These are phyloP conservation scores for Austroboletus niveus DNA, from an alignment of 1,284 basidiomycete species.

Conservation along the genomic window DNA sequence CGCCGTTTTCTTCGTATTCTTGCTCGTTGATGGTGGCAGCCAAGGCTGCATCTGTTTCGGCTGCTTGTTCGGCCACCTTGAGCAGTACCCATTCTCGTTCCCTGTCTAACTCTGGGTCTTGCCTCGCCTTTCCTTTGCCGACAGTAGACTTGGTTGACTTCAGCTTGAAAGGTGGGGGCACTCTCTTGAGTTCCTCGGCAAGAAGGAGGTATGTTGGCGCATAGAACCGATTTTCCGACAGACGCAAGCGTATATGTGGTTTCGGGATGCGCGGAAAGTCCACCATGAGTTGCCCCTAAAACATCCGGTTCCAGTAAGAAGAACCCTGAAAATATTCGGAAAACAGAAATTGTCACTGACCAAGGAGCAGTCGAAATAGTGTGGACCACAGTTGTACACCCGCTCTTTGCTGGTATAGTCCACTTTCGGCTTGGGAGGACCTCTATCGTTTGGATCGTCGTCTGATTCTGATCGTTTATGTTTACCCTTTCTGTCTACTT, in stretches of 20 bases:
- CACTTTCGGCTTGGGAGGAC: slow-evolving; percentile 28
- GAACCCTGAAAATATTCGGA: neutral
- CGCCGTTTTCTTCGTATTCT: slow-evolving; percentile 43
- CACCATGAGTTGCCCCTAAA: slow-evolving; percentile 49
- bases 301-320: neutral
- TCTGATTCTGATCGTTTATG: slow-evolving; percentile 39
- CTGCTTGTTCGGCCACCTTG: slow-evolving; percentile 13
- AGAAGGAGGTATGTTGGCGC: slow-evolving; percentile 57
- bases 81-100: slow-evolving; percentile 47
- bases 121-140: slow-evolving; percentile 42
- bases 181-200: slow-evolving; percentile 33
- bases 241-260: slow-evolving; percentile 43
- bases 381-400: slow-evolving; percentile 35
- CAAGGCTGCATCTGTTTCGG: slow-evolving; percentile 20
- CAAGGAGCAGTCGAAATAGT: slow-evolving; percentile 50
- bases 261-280: slow-evolving; percentile 61
- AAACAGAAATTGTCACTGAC: slow-evolving; percentile 35
- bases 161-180: slow-evolving; percentile 39
- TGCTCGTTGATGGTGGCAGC: slow-evolving; percentile 33
- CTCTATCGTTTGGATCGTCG: slow-evolving; percentile 19
- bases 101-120: slow-evolving; percentile 44
- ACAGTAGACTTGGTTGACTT: slow-evolving; percentile 38
- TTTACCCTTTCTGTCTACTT: slow-evolving; percentile 53
- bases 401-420: slow-evolving; percentile 54
- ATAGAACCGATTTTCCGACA: slow-evolving; percentile 50